Base-by-base conservation (phyloP, 2,329 filamentous ascomycete genomes). In the Cladophialophora yegresii region DNA sequence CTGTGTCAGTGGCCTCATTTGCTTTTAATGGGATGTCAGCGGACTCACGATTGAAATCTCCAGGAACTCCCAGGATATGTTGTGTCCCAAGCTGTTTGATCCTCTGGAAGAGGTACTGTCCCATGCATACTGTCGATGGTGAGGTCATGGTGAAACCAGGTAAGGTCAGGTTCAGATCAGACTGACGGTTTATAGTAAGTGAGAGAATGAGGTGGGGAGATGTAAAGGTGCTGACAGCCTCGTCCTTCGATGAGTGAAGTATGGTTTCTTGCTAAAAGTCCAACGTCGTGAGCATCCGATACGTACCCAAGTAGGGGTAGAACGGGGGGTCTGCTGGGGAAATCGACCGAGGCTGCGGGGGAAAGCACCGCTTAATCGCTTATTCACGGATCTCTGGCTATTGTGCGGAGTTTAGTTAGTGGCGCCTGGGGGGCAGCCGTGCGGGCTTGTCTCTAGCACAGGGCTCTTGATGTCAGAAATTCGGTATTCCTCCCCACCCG, bases 31-130 rank as follows among this genome's bases (percentile, higher is more conserved):
- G 3, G 28, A 54, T 30, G 12, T 2, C 5, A n/a, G 26, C 33
- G 33, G 8, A 65, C 64, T 61, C 43, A 55, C 71, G 64, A 16
- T 61, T 51, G 32, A 65, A 77, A 76, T 79, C 77, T 69, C 82
- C 82, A 40, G 83, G 82, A 20, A 84, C 75, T 32, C 82, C 83
- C 69, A 83, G 81, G 43, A 83, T 75, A 12, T 79, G 77, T 56
- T 78, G 75, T 40, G 83, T 75, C 16, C 82, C 81, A 23, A 82
- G 75, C 70, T 83, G 75, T 61, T 77, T 73, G 20, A 84, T 75
- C 55, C 82, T 76, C 28, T 74, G 74, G 71, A 82, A 83, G 26
- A 83, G 74, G 68, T 83, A 83, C 63, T 83, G 77, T 6, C 75
- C 76, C 23, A 81, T 60, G 7, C 58, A 58, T 7, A 68, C 50